Conservation (phyloP, 352 stramenopile genomes). For the Pythium monospermum region DNA sequence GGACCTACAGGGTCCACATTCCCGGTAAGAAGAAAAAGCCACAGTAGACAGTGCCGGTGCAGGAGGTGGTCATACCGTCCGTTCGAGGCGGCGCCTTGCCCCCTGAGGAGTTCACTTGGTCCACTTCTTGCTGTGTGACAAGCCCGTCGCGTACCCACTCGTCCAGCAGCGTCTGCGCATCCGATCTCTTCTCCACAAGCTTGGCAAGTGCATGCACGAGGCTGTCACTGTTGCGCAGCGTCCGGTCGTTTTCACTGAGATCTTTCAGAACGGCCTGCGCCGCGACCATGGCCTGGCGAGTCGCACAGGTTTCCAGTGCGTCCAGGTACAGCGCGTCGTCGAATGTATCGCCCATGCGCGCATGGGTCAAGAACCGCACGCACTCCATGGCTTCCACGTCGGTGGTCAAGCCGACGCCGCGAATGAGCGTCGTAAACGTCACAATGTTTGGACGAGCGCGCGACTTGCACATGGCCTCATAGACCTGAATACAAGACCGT, state of each 20-base stretch:
- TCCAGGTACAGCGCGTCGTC: conserved; percentile 61
- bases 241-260: conserved; percentile 26
- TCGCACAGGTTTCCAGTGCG: conserved; percentile 47
- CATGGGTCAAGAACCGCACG: conserved; percentile 41
- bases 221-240: conserved; percentile 38
- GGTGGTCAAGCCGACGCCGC: conserved; percentile 38
- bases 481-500: conserved; percentile 27
- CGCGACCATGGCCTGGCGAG: conserved; percentile 29
- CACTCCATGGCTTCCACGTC: conserved; percentile 30
- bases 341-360: conserved; percentile 43
- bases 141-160: conserved; percentile 34
- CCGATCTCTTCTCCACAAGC: conserved; percentile 26
- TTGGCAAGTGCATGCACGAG: conserved; percentile 41
- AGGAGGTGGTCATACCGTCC: too few species aligned
- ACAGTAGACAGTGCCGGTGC: too few species aligned
- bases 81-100: conserved; percentile 6
- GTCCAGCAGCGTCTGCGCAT: conserved; percentile 27
- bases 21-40: too few species aligned
- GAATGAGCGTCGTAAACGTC: conserved; percentile 68
- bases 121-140: conserved; percentile 32
- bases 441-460: conserved; percentile 67
- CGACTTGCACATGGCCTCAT: conserved; percentile 57
- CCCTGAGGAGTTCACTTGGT: neutral
- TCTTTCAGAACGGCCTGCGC: conserved; percentile 33
- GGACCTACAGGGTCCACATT: too few species aligned